Conservation (phyloP, 1,284 basidiomycete genomes). For the Puccinia horiana region DNA sequence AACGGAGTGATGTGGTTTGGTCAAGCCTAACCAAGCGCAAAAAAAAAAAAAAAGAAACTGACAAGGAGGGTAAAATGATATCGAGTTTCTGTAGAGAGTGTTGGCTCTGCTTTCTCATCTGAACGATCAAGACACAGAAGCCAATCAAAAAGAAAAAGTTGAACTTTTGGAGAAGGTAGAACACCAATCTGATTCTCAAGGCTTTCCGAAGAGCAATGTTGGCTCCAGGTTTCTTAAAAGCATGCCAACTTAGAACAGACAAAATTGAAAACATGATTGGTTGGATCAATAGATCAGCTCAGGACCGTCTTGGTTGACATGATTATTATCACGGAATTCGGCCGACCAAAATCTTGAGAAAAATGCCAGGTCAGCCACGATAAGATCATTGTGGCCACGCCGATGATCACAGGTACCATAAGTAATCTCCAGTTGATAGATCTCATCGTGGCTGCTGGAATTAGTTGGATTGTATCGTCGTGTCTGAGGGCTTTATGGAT, state of each 20-base stretch:
- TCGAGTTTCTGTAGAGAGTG: neutral
- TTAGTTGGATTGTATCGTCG: neutral
- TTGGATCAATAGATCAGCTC: no score
- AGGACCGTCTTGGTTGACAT: no score
- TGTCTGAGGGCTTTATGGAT: conserved; percentile 15
- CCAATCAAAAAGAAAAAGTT: conserved; percentile 48
- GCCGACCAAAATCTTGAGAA: conserved; percentile 38
- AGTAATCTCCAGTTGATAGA: conserved; percentile 27
- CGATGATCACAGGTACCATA: conserved; percentile 28
- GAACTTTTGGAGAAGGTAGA: conserved; percentile 48
- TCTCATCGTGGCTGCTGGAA: neutral
- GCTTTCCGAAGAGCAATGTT: conserved; percentile 21
- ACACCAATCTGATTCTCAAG: conserved; percentile 29
- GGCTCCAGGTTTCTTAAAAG: conserved; percentile 31
- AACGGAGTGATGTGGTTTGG: neutral
- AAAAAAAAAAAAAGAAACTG: neutral
- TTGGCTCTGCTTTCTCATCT: conserved; percentile 23
- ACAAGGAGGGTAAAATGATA: conserved; percentile 37
- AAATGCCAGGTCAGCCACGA: conserved; percentile 42
- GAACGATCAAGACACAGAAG: conserved; percentile 43
- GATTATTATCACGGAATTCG: neutral
- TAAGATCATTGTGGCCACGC: conserved; percentile 25
- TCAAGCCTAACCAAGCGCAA: neutral
- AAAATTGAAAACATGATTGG: conserved; percentile 12
- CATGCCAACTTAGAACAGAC: conserved; percentile 38